Conservation (phyloP, 2,329 filamentous ascomycete species). For the Zymoseptoria ardabiliae region DNA sequence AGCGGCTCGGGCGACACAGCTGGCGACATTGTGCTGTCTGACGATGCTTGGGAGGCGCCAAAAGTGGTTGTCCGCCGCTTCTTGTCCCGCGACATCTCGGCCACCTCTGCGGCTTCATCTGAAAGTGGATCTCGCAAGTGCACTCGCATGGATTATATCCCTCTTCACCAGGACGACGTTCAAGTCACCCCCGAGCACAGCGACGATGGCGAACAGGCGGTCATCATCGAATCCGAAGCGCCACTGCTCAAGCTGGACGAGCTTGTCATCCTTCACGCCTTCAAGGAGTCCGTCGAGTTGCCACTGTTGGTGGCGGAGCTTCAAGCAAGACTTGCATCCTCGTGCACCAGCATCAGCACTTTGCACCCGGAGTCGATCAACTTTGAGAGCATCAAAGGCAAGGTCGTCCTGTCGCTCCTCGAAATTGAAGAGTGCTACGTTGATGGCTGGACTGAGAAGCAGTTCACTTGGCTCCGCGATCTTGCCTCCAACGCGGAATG, state of each 20-base stretch:
- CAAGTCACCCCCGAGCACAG: not conserved
- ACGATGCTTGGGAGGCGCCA: conserved; percentile 1
- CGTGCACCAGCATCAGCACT: not conserved
- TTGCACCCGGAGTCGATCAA: conserved; percentile 2
- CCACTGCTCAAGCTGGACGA: not conserved
- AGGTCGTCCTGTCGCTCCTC: conserved; percentile 1
- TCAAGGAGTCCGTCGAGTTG: not conserved
- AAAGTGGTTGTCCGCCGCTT: conserved; percentile 3
- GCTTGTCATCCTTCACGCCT: conserved; percentile 1
- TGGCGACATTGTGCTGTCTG: conserved; percentile 3
- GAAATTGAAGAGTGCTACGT: conserved; percentile 3
- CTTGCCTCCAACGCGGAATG: conserved; percentile 2
- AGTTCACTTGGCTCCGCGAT: conserved; percentile 3
- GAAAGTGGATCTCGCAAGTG: conserved; percentile 2
- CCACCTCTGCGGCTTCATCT: not conserved
- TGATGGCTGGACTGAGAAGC: conserved; percentile 3
- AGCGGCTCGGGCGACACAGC: conserved; percentile 1
- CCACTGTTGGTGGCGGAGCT: conserved; percentile 2
- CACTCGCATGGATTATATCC: conserved; percentile 2
- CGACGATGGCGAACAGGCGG: not conserved
- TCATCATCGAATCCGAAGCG: not conserved
- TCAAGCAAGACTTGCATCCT: not conserved
- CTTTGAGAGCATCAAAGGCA: conserved; percentile 1
- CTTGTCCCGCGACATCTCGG: conserved; percentile 1
- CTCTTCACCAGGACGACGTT: not conserved